A percentile compares a stretch with the other conserved stretches of the same genome.
Conservation (phyloP, 2,329 filamentous ascomycete genomes). For the Xylaria sp. region DNA sequence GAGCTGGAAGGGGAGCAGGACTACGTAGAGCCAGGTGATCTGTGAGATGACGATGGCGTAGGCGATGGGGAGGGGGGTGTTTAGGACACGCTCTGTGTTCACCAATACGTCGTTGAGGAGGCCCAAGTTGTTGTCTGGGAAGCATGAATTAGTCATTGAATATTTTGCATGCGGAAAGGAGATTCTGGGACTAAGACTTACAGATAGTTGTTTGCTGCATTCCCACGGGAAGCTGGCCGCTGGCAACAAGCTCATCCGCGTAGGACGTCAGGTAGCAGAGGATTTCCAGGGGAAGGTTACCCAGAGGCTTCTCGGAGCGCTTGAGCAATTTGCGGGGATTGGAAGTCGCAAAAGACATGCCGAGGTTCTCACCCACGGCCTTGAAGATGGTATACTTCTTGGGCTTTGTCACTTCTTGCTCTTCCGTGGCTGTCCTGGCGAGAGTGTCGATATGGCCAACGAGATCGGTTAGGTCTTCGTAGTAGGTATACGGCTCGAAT, state of each 20-base stretch:
- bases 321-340: constrained; percentile 85
- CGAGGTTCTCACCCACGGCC: constrained; percentile 75
- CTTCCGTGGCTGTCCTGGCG: constrained; percentile 65
- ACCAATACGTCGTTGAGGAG: constrained; percentile 77
- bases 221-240: constrained; percentile 65
- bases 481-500: constrained; percentile 83
- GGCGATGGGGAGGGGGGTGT: constrained; percentile 83
- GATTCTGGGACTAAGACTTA: constrained; percentile 36
- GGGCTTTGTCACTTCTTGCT: constrained; percentile 55
- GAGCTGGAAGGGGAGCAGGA: constrained; percentile 85
- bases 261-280: constrained; percentile 77
- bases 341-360: constrained; percentile 78
- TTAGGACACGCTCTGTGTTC: constrained; percentile 80
- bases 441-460: constrained; percentile 81
- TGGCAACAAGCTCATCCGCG: constrained; percentile 68
- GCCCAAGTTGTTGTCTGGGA: constrained; percentile 66
- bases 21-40: constrained; percentile 86
- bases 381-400: constrained; percentile 67
- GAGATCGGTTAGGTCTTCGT: constrained; percentile 77
- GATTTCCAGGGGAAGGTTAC: constrained; percentile 86
- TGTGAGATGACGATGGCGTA: constrained; percentile 88
- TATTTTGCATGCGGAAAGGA: constrained; percentile 33
- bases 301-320: constrained; percentile 75
- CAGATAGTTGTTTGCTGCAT: constrained; percentile 69
- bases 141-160: constrained; percentile 8